Evolutionary conservation across 106 monocot genomes (phyloP).

Genomic region (Dactylorhiza incarnata): DNA sequence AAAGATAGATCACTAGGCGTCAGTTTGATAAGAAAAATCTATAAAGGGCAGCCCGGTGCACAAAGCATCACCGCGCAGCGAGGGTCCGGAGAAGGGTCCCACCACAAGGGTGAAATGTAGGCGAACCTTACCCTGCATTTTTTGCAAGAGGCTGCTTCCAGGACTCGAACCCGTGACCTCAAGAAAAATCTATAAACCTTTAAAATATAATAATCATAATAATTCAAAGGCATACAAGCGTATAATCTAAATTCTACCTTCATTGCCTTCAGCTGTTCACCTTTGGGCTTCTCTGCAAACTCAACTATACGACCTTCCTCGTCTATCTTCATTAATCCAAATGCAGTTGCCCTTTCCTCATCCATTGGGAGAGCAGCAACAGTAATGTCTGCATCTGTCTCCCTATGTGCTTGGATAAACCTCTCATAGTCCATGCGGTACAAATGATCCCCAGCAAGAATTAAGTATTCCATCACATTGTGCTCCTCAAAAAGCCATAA

Average conservation of each 20-base stretch:
- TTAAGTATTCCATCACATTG: conserved; percentile 76
- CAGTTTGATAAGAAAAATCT: neutral
- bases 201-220: neutral
- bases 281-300: conserved; percentile 95
- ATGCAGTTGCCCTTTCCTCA: conserved; percentile 81
- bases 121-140: too few relatives aligned
- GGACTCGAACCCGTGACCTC: too few relatives aligned
- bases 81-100: too few relatives aligned
- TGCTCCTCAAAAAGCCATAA: conserved; percentile 96
- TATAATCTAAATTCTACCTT: conserved; percentile 34
- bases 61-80: too few relatives aligned
- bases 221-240: neutral
- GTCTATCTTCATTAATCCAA: conserved; percentile 96
- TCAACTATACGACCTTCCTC: conserved; percentile 93
- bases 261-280: conserved; percentile 87
- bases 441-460: conserved; percentile 94
- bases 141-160: too few relatives aligned
- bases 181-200: neutral
- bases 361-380: conserved; percentile 96
- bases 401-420: conserved; percentile 96
- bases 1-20: conserved; percentile 3
- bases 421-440: conserved; percentile 98
- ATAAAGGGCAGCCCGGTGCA: too few relatives aligned
- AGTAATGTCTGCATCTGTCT: conserved; percentile 93
- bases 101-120: too few relatives aligned